Percentiles rank a stretch among this genome's conserved stretches.
Conservation (phyloP, 192 early-diverging fungal species). For the Ambispora gerdemannii region DNA sequence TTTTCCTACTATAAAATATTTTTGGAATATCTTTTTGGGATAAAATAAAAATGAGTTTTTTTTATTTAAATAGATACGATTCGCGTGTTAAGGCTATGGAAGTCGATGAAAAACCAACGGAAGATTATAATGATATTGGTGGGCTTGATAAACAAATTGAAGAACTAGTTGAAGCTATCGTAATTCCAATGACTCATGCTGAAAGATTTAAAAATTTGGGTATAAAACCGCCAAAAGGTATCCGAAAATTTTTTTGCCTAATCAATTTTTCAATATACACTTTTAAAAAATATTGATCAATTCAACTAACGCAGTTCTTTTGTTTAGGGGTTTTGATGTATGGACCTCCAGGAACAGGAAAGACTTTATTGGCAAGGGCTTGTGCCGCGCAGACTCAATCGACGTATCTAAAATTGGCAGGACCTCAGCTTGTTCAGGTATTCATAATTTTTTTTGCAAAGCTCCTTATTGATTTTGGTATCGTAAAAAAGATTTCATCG, state of each 20-base stretch:
- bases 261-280: too few relatives aligned
- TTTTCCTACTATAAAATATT: background rate
- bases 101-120: conserved; percentile 98
- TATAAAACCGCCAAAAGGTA: conserved; percentile 80
- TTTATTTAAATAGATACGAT: conserved; percentile 68
- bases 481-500: too few relatives aligned
- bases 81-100: conserved; percentile 99
- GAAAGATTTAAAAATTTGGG: conserved; percentile 84
- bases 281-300: too few relatives aligned
- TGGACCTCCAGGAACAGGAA: conserved; percentile 81
- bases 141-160: conserved; percentile 88
- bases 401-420: conserved; percentile 93
- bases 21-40: background rate
- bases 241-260: too few relatives aligned
- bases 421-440: conserved; percentile 90
- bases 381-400: conserved; percentile 97
- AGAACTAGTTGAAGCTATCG: conserved; percentile 83
- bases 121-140: conserved; percentile 93
- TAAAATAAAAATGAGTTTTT: background rate
- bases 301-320: too few relatives aligned
- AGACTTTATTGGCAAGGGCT: conserved; percentile 94
- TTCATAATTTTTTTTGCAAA: background rate
- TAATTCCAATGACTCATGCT: conserved; percentile 82
- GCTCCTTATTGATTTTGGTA: too few relatives aligned
- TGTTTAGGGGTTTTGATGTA: conserved; percentile 66